These are phyloP conservation scores for Penicillium janthinellum DNA, from an alignment of 2,329 filamentous ascomycete genomes.

Conservation along the genomic window DNA sequence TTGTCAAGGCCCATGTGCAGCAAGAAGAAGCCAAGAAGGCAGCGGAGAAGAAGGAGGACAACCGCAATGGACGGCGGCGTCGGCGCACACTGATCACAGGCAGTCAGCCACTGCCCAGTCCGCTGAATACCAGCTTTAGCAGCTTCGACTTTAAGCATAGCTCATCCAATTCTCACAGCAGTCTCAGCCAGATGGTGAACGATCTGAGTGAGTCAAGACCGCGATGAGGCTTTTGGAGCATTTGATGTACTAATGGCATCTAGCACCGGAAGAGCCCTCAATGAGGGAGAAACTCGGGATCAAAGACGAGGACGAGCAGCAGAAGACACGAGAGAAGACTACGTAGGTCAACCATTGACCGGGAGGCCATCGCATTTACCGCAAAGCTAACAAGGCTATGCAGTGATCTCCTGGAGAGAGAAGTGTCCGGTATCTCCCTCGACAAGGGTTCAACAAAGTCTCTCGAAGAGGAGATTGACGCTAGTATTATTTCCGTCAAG, in stretches of 20 bases:
- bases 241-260: constrained; percentile 37
- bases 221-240: constrained; percentile 39
- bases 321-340: constrained; percentile 88
- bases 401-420: constrained; percentile 85
- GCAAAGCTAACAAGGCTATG: constrained; percentile 13
- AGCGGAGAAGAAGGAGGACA: constrained; percentile 79
- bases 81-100: constrained; percentile 94
- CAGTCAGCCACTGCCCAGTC: constrained; percentile 92
- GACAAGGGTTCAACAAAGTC: constrained; percentile 64
- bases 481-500: constrained; percentile 93
- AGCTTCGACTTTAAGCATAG: constrained; percentile 66
- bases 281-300: constrained; percentile 58
- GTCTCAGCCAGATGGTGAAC: constrained; percentile 80
- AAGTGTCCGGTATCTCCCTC: constrained; percentile 92
- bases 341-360: constrained; percentile 66
- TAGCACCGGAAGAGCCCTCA: constrained; percentile 52
- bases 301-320: constrained; percentile 63
- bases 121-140: constrained; percentile 88
- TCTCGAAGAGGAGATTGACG: constrained; percentile 37
- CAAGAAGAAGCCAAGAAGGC: constrained; percentile 62
- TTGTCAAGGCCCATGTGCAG: constrained; percentile 89
- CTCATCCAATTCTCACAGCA: constrained; percentile 68
- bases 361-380: neutral
- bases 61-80: constrained; percentile 85
- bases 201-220: constrained; percentile 63